phyloP scores from a whole-genome alignment of 768 basidiomycete species.

The Psilocybe subaeruginosa region DNA sequence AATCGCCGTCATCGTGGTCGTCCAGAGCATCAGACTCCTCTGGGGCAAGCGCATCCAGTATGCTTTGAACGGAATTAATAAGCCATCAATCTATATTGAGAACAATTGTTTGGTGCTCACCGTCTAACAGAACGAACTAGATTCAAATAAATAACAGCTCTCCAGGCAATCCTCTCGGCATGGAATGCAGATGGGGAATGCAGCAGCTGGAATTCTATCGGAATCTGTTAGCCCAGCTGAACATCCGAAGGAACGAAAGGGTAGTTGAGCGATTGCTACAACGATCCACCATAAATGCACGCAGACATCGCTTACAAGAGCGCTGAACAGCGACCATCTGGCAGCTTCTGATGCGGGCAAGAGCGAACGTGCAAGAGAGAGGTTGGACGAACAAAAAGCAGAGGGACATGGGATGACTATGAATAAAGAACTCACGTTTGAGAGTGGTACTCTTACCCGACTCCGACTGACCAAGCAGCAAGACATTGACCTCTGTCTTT shows the following conservation, averaged over 20 bases:
- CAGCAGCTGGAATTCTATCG: slow-evolving; percentile 79
- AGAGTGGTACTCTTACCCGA: slow-evolving; percentile 88
- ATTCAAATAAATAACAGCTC: slow-evolving; percentile 87
- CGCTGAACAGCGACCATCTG: background rate
- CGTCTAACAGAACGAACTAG: slow-evolving; percentile 81
- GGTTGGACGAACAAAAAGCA: background rate
- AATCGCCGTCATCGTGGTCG: slow-evolving; percentile 59
- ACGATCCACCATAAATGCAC: background rate
- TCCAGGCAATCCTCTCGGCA: slow-evolving; percentile 83
- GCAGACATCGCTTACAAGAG: background rate
- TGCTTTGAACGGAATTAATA: slow-evolving; percentile 43
- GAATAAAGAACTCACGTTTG: slow-evolving; percentile 67
- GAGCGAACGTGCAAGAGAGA: slow-evolving; percentile 2
- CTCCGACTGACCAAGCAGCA: slow-evolving; percentile 87
- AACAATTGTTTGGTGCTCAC: slow-evolving; percentile 35
- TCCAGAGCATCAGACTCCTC: slow-evolving; percentile 58
- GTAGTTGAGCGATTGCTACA: background rate
- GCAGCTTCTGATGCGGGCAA: background rate
- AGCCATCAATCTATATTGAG: slow-evolving; percentile 15
- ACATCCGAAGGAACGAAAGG: background rate
- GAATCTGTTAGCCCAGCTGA: slow-evolving; percentile 6
- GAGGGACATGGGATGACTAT: background rate
- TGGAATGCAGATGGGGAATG: slow-evolving; percentile 79
- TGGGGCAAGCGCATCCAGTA: slow-evolving; percentile 73
- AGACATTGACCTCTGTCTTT: slow-evolving; percentile 70